phyloP scores from a whole-genome alignment of 139 green algal genomes.

The Haematococcus lacustris region DNA sequence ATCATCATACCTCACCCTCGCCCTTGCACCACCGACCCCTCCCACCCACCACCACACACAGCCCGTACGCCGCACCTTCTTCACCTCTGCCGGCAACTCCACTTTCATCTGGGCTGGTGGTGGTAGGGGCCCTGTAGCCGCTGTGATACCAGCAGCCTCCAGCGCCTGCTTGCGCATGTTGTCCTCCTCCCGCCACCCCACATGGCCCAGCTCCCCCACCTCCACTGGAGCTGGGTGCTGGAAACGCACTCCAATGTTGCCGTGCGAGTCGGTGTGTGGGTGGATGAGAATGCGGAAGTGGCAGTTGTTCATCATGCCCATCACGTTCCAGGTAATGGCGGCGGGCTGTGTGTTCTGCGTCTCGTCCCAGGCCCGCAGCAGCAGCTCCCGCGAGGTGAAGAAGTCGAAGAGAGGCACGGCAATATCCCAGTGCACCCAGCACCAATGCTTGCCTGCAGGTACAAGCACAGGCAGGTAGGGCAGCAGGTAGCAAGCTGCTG shows the following conservation, averaged over 20 bases:
- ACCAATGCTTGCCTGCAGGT: conserved; percentile 82
- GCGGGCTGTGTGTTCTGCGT: conserved; percentile 81
- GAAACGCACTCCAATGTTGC: conserved; percentile 63
- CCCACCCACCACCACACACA: no score
- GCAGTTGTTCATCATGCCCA: conserved; percentile 99
- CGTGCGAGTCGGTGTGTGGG: conserved; percentile 30
- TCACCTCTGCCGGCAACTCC: no score
- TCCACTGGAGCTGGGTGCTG: conserved; percentile 75
- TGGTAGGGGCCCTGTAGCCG: background rate
- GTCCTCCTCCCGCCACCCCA: conserved; percentile 64
- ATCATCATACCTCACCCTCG: no score
- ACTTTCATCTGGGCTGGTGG: no score
- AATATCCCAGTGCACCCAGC: conserved; percentile 75
- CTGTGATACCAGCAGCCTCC: conserved; percentile 8
- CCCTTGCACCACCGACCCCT: no score
- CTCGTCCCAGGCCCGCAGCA: conserved; percentile 73
- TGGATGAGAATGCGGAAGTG: conserved; percentile 64
- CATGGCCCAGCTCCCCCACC: conserved; percentile 40
- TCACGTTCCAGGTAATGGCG: conserved; percentile 89
- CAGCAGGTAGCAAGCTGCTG: no score
- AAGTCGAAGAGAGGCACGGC: conserved; percentile 58
- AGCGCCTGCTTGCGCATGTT: conserved; percentile 33
- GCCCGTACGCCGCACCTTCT: no score
- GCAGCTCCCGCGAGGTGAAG: conserved; percentile 54
- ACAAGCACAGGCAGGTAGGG: no score